phyloP scores from a whole-genome alignment of 2,329 filamentous ascomycete species.

The Boeremia lycopersici region DNA sequence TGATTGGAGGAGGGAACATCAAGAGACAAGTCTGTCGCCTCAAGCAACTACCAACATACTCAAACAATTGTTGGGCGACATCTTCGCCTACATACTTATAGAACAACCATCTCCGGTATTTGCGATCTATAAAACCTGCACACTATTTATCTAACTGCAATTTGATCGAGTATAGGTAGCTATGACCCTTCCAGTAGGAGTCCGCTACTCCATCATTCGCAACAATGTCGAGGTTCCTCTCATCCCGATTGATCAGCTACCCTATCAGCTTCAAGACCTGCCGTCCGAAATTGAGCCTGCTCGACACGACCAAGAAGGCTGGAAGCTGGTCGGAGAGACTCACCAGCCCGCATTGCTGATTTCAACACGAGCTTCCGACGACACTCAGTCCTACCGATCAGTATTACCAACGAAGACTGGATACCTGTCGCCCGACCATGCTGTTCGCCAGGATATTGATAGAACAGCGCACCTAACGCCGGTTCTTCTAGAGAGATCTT shows the following conservation, averaged over 20 bases:
- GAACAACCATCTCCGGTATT: background rate
- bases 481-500: background rate
- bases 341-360: slow-evolving; percentile 14
- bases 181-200: slow-evolving; percentile 14
- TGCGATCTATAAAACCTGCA: background rate
- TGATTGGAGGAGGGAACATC: too few relatives aligned
- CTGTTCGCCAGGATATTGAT: slow-evolving; percentile 11
- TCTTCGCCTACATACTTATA: too few relatives aligned
- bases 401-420: background rate
- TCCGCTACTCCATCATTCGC: slow-evolving; percentile 49
- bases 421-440: slow-evolving; percentile 30
- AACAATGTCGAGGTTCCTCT: slow-evolving; percentile 47
- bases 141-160: background rate
- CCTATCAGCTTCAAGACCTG: slow-evolving; percentile 47
- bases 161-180: background rate
- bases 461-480: background rate
- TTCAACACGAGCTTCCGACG: slow-evolving; percentile 10
- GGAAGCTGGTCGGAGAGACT: slow-evolving; percentile 33
- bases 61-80: too few relatives aligned
- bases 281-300: slow-evolving; percentile 42
- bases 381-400: background rate
- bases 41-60: too few relatives aligned
- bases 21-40: too few relatives aligned
- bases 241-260: slow-evolving; percentile 52
- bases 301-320: slow-evolving; percentile 30